Base-by-base conservation (phyloP, 2,329 filamentous ascomycete species). In the Xylaria digitata region DNA sequence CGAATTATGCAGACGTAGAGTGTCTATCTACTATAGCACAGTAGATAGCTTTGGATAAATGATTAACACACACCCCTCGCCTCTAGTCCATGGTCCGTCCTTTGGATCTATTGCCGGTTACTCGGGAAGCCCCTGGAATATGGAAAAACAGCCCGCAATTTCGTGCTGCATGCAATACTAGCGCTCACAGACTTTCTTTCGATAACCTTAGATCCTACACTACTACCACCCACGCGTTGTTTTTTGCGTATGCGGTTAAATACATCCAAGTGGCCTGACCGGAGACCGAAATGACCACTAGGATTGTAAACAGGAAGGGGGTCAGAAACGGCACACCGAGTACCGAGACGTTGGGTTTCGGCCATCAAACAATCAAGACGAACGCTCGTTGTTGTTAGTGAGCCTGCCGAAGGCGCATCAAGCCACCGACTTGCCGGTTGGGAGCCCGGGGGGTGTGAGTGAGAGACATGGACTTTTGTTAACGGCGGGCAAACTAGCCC, bases 261-360 rank as follows among this genome's bases (percentile, higher is more conserved):
- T 13, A 46, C 26, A 40, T 23, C 32, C n/a, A 9, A 26, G 60
- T 50, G 60, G 49, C 49, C 49, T 42, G 43, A 43, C 34, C 65
- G 65, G 66, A 66, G 56, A 66, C 45, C 63, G 63, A 66, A 32
- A n/a, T 2, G 45, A 34, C 30, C 42, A 34, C 56, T 53, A 57
- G 46, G 43, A 26, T 43, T 57, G 45, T 23, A 49, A 61, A 34
- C 9, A 34, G 49, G 19, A 55, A 65, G 32, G 15, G 26, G 40
- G 45, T 53, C 45, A 48, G 49, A 52, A n/a, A 19, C 50, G 43
- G 48, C 40, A 65, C 19, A 34, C 56, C 50, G 30, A n/a, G 43
- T 53, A 42, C 63, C 64, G 63, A 64, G 60, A 50, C 53, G 61
- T 42, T 63, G 58, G 60, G 60, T 56, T 50, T 46, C 40, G 45